Evolutionary conservation across 495 filamentous ascomycete species (phyloP), one percentile per base, ranked within the genome.

Genomic region (Glonium stellatum): DNA sequence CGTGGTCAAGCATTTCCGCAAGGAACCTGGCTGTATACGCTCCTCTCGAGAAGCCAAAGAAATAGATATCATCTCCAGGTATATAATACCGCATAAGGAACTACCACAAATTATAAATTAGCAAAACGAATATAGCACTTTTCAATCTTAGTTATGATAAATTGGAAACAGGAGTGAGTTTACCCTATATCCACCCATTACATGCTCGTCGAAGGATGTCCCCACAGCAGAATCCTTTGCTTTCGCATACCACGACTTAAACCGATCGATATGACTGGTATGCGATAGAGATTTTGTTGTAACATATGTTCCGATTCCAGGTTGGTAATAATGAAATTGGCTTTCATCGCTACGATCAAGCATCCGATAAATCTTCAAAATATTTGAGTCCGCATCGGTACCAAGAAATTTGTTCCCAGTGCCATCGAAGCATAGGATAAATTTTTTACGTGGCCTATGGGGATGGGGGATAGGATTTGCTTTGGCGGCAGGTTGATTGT

Each of bases 11-110:
- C 90, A 95, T 93, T 66, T 92, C 88, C 0, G 89, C 87, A 4
- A 95, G 76, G 67, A 92, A 93, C 12, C 89, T 84, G 5, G 90
- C 89, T 22, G 89, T 90, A 69, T 93, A 95, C n/a, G 89, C 83
- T 11, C 90, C 90, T 21, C 90, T 83, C 39, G 84, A 88, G 76
- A 95, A 95, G 13, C 90, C 90, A 50, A 93, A 92, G 65, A 93
- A 82, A 54, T 76, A 84, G 55, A 93, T 90, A 67, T 91, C 84
- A 62, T 93, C 88, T 5, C 88, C 90, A 0, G 84, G 82, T 13
- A 78, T 75, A 68, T 95, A 95, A 72, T 89, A 90, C 35, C 87
- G 83, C 89, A 95, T 95, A 36, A 92, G 75, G 72, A 95, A 93
- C 60, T 68, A 13, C 13, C 22, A 44, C 13, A 5, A 60, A 4